Conservation (phyloP, 192 early-diverging fungal species). For the Dimargaris xerosporica region DNA sequence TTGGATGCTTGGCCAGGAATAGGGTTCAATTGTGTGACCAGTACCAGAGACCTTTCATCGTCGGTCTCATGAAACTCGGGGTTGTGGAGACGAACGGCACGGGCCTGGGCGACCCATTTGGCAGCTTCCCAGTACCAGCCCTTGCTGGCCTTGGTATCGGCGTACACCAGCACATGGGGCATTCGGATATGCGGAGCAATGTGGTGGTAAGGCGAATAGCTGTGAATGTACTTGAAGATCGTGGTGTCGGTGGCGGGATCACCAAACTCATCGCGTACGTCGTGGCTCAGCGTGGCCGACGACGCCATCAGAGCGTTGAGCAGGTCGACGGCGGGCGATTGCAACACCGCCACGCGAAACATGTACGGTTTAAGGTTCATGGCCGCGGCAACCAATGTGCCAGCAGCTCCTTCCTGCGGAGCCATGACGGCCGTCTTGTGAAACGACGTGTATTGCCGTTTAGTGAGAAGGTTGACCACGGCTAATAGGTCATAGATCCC, state of each 20-base stretch:
- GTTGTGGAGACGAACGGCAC: too few species aligned
- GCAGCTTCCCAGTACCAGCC: slow-evolving; percentile 1
- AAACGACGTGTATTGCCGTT: slow-evolving; percentile 4
- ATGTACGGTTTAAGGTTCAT: slow-evolving; percentile 8
- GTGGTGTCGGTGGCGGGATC: slow-evolving; percentile 7
- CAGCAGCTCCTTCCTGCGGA: background rate
- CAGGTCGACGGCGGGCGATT: slow-evolving; percentile 1
- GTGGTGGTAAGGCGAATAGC: slow-evolving; percentile 11
- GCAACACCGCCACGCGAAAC: slow-evolving; percentile 9
- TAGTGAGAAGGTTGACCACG: background rate
- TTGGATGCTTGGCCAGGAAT: too few species aligned
- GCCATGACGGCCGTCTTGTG: slow-evolving; percentile 8
- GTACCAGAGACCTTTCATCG: too few species aligned
- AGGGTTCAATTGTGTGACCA: too few species aligned
- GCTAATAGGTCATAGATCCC: slow-evolving; percentile 5
- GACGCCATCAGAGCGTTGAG: slow-evolving; percentile 2
- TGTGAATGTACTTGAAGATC: slow-evolving; percentile 8
- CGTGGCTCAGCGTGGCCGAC: background rate
- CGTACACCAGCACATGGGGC: slow-evolving; percentile 1
- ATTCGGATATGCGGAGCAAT: background rate
- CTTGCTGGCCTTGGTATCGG: background rate
- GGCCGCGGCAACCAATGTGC: slow-evolving; percentile 4
- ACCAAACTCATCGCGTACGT: slow-evolving; percentile 1
- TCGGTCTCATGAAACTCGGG: too few species aligned
- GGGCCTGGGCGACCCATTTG: slow-evolving; percentile 5